phyloP scores from a whole-genome alignment of 2,329 filamentous ascomycete species.

The Diaporthe sp. region DNA sequence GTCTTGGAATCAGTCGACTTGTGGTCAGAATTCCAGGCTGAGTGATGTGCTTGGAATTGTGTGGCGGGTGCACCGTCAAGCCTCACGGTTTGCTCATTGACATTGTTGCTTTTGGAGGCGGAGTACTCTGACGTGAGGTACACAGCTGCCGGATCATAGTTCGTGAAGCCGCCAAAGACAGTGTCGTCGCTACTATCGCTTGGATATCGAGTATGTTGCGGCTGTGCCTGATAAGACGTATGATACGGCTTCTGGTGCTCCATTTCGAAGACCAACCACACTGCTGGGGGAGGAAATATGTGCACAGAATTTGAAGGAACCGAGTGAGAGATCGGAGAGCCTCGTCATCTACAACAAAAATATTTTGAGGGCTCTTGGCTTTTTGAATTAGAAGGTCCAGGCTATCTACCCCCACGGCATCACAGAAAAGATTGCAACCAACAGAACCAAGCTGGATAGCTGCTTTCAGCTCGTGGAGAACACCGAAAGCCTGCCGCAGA shows the following conservation, averaged over 20 bases:
- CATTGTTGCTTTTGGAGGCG: neutral
- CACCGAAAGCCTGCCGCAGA: neutral
- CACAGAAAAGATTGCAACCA: neutral
- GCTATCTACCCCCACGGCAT: neutral
- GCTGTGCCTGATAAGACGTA: neutral
- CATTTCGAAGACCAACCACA: neutral
- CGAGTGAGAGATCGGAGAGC: neutral
- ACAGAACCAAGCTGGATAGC: neutral
- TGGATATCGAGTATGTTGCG: slow-evolving; percentile 1
- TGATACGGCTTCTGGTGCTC: neutral
- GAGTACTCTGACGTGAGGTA: neutral
- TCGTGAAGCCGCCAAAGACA: neutral
- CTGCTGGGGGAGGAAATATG: neutral
- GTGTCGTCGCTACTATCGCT: slow-evolving; percentile 21
- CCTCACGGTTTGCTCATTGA: neutral
- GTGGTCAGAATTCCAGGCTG: neutral
- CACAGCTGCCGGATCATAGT: slow-evolving; percentile 8
- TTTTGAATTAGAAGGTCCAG: neutral
- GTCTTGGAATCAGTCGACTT: neutral
- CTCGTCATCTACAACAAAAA: neutral
- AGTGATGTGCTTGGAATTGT: neutral
- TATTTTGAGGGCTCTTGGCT: neutral
- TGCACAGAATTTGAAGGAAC: neutral
- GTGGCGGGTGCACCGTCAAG: neutral
- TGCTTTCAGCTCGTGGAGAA: neutral